Base-by-base conservation (phyloP, 495 filamentous ascomycete species). In the Haplographium delicatum region DNA sequence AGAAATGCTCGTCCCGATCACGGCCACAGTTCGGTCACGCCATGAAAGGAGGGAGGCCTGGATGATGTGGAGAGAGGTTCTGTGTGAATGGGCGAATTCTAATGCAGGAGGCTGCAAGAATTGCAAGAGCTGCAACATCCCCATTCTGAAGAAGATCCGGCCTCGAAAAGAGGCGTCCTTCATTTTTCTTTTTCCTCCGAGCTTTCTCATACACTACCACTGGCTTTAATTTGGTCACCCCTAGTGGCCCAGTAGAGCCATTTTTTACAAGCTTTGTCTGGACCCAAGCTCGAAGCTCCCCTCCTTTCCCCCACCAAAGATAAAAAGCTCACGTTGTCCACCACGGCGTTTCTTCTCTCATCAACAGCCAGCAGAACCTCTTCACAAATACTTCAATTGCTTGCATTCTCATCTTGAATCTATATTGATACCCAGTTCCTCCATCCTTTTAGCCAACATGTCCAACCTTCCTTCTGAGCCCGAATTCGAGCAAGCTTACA, bases 401-500 rank as follows among this genome's bases (percentile, higher is more conserved):
- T 27, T 16, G 34, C 25, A 2, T 3, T 22, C 25, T 16, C 9
- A 13, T 31, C 18, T 2, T 26, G 41, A n/a, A 30, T 31, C 25
- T 3, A 22, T 25, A 16, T 25, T 30, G 35, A 42, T 44, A 43
- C 18, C 48, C 47, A 52, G 31, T 50, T 50, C 54, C 39, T 38
- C 52, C 20, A 75, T 27, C 16, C 19, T 16, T 18, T 16, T 24
- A 35, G 18, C 35, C 38, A 58, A 50, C 60, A 94, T 95, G 89
- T 87, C 89, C 50, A 85, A 94, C 78, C 74, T 91, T 62, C 80
- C 88, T 44, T 69, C 71, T 49, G 93, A 98, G 78, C 91, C 93
- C 65, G 93, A 98, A 75, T 98, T 97, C 75, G 84, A 96, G 82
- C 93, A 98, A 79, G 93, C 93, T 57, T 95, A 94, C 79, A 89